These are phyloP conservation scores for Entamoeba invadens DNA, from an alignment of 208 protist genomes.

Conservation along the genomic window DNA sequence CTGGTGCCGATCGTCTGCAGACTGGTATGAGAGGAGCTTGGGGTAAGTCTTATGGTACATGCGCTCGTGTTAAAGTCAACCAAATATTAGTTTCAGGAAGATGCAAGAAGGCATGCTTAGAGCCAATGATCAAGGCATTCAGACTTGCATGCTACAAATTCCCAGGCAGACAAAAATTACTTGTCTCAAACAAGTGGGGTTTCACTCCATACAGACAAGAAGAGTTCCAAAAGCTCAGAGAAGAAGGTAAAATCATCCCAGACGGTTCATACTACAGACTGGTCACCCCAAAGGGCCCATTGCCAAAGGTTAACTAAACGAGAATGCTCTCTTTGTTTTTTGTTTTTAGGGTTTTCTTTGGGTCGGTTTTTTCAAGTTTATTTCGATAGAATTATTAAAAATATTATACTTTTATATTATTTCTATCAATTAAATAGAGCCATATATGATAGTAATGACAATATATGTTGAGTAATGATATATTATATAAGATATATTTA, in stretches of 20 bases:
- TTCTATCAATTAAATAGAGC: no score
- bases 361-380: no score
- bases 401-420: no score
- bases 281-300: slow-evolving; percentile 43
- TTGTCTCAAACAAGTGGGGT: slow-evolving; percentile 65
- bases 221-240: slow-evolving; percentile 46
- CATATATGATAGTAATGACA: no score
- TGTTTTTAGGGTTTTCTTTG: no score
- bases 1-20: slow-evolving; percentile 93
- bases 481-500: no score
- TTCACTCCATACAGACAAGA: slow-evolving; percentile 59
- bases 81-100: slow-evolving; percentile 88
- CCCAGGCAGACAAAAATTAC: slow-evolving; percentile 66
- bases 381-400: no score
- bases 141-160: slow-evolving; percentile 72
- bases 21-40: slow-evolving; percentile 89
- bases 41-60: slow-evolving; percentile 81
- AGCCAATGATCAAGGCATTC: slow-evolving; percentile 57
- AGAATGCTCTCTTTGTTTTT: not conserved
- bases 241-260: slow-evolving; percentile 40
- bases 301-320: slow-evolving; percentile 20
- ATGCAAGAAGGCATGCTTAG: slow-evolving; percentile 48
- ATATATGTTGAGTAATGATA: no score
- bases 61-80: slow-evolving; percentile 83
- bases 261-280: slow-evolving; percentile 54